Evolutionary conservation across 805 yeast species (phyloP).

Genomic region (Lachancea thermotolerans): DNA sequence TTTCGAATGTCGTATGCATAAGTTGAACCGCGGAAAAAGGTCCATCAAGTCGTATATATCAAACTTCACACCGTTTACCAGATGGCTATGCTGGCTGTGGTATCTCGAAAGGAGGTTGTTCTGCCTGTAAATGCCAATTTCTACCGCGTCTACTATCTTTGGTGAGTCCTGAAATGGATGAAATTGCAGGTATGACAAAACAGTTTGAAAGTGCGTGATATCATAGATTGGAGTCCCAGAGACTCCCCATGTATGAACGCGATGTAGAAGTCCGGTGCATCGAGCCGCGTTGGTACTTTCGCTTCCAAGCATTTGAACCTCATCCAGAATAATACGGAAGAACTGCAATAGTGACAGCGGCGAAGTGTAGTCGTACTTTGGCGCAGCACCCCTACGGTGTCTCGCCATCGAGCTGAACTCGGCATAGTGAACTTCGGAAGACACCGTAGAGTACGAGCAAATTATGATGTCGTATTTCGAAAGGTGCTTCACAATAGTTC

Average conservation of each 20-base stretch:
- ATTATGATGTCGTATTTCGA: conserved; percentile 68
- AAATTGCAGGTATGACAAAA: conserved; percentile 58
- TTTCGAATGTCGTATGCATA: conserved; percentile 69
- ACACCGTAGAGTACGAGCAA: conserved; percentile 65
- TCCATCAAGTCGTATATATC: conserved; percentile 39
- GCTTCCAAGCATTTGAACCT: conserved; percentile 82
- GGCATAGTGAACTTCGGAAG: conserved; percentile 76
- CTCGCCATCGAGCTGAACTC: conserved; percentile 49
- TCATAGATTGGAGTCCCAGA: conserved; percentile 88
- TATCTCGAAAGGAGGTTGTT: not conserved
- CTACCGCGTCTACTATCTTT: conserved; percentile 11
- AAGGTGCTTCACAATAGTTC: conserved; percentile 44
- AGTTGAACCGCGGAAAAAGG: conserved; percentile 48
- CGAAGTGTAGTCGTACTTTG: conserved; percentile 55
- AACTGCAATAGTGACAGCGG: conserved; percentile 79
- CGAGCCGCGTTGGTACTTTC: conserved; percentile 70
- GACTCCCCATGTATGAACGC: conserved; percentile 94
- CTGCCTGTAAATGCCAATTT: not conserved
- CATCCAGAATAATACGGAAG: conserved; percentile 87
- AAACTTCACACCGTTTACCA: conserved; percentile 20
- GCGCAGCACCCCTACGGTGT: conserved; percentile 27
- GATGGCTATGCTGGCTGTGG: not conserved
- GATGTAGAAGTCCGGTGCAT: conserved; percentile 71
- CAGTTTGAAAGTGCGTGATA: conserved; percentile 61
- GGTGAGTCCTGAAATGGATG: conserved; percentile 51